Evolutionary conservation across 176 grass and related monocot species (phyloP).

Genomic region (Panicum miliaceum): DNA sequence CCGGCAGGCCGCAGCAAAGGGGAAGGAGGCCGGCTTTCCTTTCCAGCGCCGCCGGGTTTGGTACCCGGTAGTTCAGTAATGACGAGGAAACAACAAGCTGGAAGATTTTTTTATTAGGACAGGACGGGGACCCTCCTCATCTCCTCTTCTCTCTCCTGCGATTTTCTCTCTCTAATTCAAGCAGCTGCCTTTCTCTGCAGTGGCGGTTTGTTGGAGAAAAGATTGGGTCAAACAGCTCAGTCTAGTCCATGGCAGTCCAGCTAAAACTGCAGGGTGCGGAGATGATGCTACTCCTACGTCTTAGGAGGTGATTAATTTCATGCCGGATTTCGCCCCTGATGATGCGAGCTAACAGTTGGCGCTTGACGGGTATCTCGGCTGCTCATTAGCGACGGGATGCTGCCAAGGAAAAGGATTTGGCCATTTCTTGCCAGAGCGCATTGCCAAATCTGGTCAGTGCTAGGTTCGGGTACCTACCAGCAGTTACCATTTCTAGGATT

Average conservation of each 20-base stretch:
- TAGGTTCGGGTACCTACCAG: no score
- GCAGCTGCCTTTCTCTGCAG: neutral
- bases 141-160: neutral
- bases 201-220: slow-evolving; percentile 18
- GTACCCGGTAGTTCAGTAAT: slow-evolving; percentile 34
- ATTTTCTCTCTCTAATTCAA: slow-evolving; percentile 22
- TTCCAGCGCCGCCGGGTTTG: slow-evolving; percentile 33
- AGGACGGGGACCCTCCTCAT: neutral
- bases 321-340: neutral
- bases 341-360: neutral
- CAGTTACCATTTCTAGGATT: no score
- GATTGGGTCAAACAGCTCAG: slow-evolving; percentile 18
- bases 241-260: neutral
- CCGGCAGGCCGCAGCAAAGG: slow-evolving; percentile 40
- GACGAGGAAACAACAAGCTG: slow-evolving; percentile 26
- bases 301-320: neutral
- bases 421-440: neutral
- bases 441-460: neutral
- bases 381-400: neutral
- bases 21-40: slow-evolving; percentile 13
- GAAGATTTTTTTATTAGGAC: slow-evolving; percentile 20
- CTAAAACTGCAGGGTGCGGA: neutral
- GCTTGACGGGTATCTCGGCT: neutral
- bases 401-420: neutral
- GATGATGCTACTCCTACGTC: neutral